Conservation (phyloP, 2,329 filamentous ascomycete genomes). For the Beauveria caledonica region DNA sequence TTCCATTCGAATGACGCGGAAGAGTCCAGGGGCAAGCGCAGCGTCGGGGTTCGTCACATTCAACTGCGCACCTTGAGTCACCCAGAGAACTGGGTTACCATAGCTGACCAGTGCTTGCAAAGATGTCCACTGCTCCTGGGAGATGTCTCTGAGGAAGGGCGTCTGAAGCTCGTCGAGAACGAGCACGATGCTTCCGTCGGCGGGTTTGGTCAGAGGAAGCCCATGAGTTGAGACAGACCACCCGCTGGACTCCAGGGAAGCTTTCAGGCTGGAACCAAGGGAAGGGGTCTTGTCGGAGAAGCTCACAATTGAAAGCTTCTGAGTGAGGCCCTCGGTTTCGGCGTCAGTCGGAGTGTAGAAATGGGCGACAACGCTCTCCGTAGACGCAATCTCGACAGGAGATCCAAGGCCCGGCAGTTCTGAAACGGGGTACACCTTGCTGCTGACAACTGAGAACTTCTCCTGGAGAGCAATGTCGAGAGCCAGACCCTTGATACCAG, state of each 20-base stretch:
- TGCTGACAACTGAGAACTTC: neutral
- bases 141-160: neutral
- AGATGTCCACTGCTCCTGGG: constrained; percentile 6
- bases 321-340: neutral
- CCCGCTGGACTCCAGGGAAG: neutral
- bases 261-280: neutral
- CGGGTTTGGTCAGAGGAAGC: neutral
- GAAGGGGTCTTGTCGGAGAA: neutral
- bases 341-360: neutral
- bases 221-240: neutral
- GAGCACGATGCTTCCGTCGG: neutral
- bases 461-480: neutral
- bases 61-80: constrained; percentile 1
- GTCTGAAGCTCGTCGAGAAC: constrained; percentile 7
- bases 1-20: constrained; percentile 6
- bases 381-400: neutral
- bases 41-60: neutral
- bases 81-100: neutral
- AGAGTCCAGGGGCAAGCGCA: neutral
- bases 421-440: neutral
- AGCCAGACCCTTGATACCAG: neutral
- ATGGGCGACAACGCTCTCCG: neutral
- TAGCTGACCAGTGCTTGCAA: neutral
- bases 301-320: neutral
- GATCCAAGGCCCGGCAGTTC: neutral